Evolutionary conservation across 768 basidiomycete genomes (phyloP).

Genomic region (Russula dissimulans): DNA sequence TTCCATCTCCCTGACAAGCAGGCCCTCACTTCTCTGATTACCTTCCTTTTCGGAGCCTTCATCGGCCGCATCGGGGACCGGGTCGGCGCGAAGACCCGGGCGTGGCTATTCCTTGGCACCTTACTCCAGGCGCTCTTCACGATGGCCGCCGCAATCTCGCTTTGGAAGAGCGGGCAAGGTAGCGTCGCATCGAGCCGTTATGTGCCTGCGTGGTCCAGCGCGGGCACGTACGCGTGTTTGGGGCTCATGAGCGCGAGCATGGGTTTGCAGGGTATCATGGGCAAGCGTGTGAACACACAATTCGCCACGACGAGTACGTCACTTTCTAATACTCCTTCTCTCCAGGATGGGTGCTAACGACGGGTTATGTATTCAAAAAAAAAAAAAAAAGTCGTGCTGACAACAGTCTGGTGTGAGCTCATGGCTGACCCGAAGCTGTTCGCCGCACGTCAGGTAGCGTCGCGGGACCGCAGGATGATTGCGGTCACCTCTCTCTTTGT

Average conservation of each 20-base stretch:
- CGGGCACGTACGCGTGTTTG: slow-evolving; percentile 56
- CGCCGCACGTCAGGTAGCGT: slow-evolving; percentile 39
- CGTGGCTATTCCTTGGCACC: slow-evolving; percentile 66
- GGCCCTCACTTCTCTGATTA: slow-evolving; percentile 67
- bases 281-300: slow-evolving; percentile 70
- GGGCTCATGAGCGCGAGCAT: slow-evolving; percentile 74
- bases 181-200: slow-evolving; percentile 46
- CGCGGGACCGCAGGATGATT: slow-evolving; percentile 65
- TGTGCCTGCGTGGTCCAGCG: slow-evolving; percentile 62
- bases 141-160: slow-evolving; percentile 58
- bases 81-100: slow-evolving; percentile 61
- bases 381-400: slow-evolving; percentile 57
- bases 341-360: not conserved
- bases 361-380: not conserved
- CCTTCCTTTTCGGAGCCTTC: slow-evolving; percentile 72
- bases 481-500: slow-evolving; percentile 62
- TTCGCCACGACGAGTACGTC: slow-evolving; percentile 66
- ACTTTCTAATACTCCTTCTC: not conserved
- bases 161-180: slow-evolving; percentile 59
- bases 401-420: slow-evolving; percentile 84
- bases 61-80: slow-evolving; percentile 78
- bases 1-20: slow-evolving; percentile 82
- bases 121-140: slow-evolving; percentile 69
- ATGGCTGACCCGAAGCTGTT: slow-evolving; percentile 75
- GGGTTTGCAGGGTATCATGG: slow-evolving; percentile 81